Conservation (phyloP, 345 rosid genomes). For the Melaleuca alternifolia region DNA sequence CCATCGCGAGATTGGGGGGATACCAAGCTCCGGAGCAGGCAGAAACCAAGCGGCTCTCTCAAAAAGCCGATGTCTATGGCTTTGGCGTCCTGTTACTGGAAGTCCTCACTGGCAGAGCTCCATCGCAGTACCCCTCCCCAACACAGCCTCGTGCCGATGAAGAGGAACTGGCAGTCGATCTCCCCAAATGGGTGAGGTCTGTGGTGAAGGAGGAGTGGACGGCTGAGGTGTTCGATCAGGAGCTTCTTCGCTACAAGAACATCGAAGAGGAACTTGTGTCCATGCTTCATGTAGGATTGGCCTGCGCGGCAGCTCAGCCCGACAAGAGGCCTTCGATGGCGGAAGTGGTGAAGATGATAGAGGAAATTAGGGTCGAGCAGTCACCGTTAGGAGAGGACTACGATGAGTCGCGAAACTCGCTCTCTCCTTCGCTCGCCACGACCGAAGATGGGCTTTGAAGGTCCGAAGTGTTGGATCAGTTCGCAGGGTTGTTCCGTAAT, state of each 20-base stretch:
- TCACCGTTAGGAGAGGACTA: slow-evolving; percentile 89
- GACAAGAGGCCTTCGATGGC: slow-evolving; percentile 84
- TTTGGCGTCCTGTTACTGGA: slow-evolving; percentile 78
- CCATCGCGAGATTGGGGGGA: slow-evolving; percentile 85
- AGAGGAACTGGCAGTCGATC: slow-evolving; percentile 54
- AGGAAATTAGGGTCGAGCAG: slow-evolving; percentile 88
- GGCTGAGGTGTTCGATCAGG: slow-evolving; percentile 93
- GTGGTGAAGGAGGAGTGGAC: slow-evolving; percentile 98
- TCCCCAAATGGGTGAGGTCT: slow-evolving; percentile 90
- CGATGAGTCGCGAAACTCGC: slow-evolving; percentile 80
- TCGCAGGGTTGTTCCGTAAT: neutral
- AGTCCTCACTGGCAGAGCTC: slow-evolving; percentile 81
- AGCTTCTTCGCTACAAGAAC: slow-evolving; percentile 88
- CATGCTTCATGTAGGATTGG: slow-evolving; percentile 83
- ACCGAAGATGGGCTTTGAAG: slow-evolving; percentile 63
- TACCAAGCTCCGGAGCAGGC: slow-evolving; percentile 90
- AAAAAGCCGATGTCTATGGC: slow-evolving; percentile 77
- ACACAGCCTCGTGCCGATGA: slow-evolving; percentile 44
- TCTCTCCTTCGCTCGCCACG: slow-evolving; percentile 83
- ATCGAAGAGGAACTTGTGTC: slow-evolving; percentile 86
- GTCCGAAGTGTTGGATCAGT: slow-evolving; percentile 9
- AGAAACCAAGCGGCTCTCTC: slow-evolving; percentile 72
- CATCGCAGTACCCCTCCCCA: slow-evolving; percentile 66
- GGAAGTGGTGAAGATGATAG: slow-evolving; percentile 81
- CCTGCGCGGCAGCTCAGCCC: slow-evolving; percentile 64